Conservation (phyloP, 257 asterid genomes). For the Solanum rostratum region DNA sequence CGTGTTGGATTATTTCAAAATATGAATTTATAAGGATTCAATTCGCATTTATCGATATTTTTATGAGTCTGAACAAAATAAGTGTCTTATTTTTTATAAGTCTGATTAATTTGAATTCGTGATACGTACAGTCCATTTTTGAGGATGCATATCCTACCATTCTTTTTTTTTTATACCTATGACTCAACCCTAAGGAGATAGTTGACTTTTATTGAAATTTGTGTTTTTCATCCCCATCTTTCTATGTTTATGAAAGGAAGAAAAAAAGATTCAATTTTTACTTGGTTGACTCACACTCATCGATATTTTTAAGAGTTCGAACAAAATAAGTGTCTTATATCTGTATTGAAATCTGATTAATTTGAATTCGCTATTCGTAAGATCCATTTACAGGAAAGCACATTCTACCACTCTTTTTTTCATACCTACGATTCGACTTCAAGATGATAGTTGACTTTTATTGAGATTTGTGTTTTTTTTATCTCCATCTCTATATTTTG, state of each 20-base stretch:
- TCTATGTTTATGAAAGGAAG: too few relatives aligned
- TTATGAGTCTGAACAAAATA: background rate
- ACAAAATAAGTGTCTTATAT: too few relatives aligned
- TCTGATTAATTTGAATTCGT: accelerated
- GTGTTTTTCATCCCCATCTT: background rate
- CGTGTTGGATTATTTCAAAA: background rate
- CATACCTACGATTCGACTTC: background rate
- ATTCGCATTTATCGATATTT: background rate
- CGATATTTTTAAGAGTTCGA: too few relatives aligned
- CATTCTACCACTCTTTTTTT: background rate
- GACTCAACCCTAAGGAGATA: too few relatives aligned
- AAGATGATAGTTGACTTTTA: background rate
- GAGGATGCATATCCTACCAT: accelerated
- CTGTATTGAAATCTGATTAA: too few relatives aligned
- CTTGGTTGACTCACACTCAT: background rate
- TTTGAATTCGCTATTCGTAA: too few relatives aligned
- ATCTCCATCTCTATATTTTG: background rate
- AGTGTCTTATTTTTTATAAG: accelerated
- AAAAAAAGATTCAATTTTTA: background rate
- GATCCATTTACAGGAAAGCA: too few relatives aligned
- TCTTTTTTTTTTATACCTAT: background rate
- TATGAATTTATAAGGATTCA: background rate
- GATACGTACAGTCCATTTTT: too few relatives aligned
- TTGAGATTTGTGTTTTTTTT: background rate
- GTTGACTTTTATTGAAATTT: background rate